Percentiles rank a stretch among this genome's conserved stretches.
phyloP scores from a whole-genome alignment of 73 alveolate genomes.

The Paraurostyla sp. region DNA sequence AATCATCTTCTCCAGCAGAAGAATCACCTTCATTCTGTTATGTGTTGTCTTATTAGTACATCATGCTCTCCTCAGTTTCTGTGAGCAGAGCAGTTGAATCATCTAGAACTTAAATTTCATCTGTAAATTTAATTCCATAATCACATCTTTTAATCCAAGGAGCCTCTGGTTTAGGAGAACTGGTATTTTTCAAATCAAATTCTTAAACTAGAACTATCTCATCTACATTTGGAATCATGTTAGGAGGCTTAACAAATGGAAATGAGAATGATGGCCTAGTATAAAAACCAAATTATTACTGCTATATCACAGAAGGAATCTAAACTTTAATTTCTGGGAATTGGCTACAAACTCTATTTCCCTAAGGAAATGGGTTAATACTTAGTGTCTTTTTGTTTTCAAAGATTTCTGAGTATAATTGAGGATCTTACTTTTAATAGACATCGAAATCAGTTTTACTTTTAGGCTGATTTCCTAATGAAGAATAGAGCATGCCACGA shows the following conservation, averaged over 20 bases:
- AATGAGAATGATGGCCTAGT: conserved; percentile 73
- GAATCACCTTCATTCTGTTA: not conserved
- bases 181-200: conserved; percentile 43
- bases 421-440: not conserved
- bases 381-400: conserved; percentile 26
- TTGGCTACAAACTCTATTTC: conserved; percentile 63
- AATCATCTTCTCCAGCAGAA: not conserved
- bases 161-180: conserved; percentile 76
- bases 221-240: conserved; percentile 81
- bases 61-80: conserved; percentile 39
- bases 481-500: conserved; percentile 51
- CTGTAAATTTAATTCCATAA: conserved; percentile 75
- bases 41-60: not conserved
- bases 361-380: conserved; percentile 68
- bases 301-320: not conserved
- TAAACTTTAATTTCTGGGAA: conserved; percentile 51
- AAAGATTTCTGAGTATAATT: not conserved
- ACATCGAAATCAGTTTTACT: conserved; percentile 26
- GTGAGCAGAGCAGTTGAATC: conserved; percentile 45
- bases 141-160: conserved; percentile 79
- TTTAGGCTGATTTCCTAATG: conserved; percentile 30
- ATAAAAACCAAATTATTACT: not conserved
- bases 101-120: conserved; percentile 63
- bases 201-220: conserved; percentile 58
- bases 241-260: conserved; percentile 82